A percentile compares a stretch with the other conserved stretches of the same genome.
These are phyloP conservation scores for Trematosphaeria pertusa DNA, from an alignment of 2,329 filamentous ascomycete genomes.

Conservation along the genomic window DNA sequence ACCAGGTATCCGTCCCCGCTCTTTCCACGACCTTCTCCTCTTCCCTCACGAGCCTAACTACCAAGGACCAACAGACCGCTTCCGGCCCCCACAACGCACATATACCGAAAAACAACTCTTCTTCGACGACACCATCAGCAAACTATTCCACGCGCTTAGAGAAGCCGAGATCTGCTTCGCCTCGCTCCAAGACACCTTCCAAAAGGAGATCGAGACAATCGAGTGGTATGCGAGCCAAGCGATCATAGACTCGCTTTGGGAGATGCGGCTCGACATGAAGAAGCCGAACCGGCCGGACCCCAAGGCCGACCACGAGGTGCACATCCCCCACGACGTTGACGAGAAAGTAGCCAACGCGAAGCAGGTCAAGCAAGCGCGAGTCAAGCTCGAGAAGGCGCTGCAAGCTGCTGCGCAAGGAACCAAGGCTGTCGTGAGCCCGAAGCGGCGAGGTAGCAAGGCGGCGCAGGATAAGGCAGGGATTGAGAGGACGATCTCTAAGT, in stretches of 20 bases:
- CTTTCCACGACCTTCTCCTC: no score
- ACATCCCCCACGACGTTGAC: not conserved
- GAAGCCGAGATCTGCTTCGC: not conserved
- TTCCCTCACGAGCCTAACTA: no score
- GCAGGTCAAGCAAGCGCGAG: no score
- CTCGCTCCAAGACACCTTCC: not conserved
- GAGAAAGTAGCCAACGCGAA: no score
- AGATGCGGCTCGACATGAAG: constrained; percentile 8
- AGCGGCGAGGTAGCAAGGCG: constrained; percentile 3
- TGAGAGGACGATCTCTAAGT: constrained; percentile 11
- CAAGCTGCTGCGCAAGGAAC: constrained; percentile 1
- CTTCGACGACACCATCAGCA: constrained; percentile 10
- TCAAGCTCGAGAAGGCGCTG: no score
- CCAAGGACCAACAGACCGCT: no score
- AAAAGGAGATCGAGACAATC: constrained; percentile 3
- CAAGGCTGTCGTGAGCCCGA: not conserved
- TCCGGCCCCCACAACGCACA: no score
- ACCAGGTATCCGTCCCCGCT: no score
- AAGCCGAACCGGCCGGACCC: constrained; percentile 2
- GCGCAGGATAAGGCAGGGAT: constrained; percentile 4
- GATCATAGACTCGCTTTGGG: constrained; percentile 9
- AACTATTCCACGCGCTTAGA: not conserved
- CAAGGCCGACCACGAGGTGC: not conserved
- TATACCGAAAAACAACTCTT: not conserved
- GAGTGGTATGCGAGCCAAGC: constrained; percentile 1